These are phyloP conservation scores for Rhynchosporium agropyri DNA, from an alignment of 2,329 filamentous ascomycete species.

Conservation along the genomic window DNA sequence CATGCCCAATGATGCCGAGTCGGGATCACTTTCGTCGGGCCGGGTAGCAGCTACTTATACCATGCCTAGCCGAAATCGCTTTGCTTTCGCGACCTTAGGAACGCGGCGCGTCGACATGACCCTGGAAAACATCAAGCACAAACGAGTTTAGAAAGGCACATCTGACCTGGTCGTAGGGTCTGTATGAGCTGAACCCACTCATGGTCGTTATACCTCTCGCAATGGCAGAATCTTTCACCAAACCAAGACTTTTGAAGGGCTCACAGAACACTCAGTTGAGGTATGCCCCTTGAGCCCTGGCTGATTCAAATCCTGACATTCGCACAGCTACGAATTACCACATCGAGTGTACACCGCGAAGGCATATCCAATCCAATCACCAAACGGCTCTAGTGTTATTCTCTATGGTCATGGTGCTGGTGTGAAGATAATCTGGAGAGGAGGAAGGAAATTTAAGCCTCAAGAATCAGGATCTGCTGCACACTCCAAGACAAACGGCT, in stretches of 20 bases:
- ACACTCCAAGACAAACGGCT: slow-evolving; percentile 55
- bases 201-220: neutral
- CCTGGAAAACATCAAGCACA: neutral
- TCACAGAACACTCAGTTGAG: slow-evolving; percentile 38
- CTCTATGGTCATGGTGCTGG: slow-evolving; percentile 67
- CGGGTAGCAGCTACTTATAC: neutral
- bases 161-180: neutral
- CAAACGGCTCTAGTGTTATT: slow-evolving; percentile 64
- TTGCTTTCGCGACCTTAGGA: neutral
- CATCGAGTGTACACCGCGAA: slow-evolving; percentile 62
- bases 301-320: slow-evolving; percentile 10
- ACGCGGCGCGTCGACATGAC: neutral
- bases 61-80: neutral
- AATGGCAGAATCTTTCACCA: slow-evolving; percentile 33
- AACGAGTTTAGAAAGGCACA: neutral
- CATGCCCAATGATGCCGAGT: too few relatives aligned
- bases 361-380: slow-evolving; percentile 62
- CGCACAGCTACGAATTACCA: slow-evolving; percentile 60
- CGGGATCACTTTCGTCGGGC: too few relatives aligned
- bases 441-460: slow-evolving; percentile 61
- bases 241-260: slow-evolving; percentile 36
- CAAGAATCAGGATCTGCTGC: slow-evolving; percentile 42
- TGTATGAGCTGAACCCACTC: neutral
- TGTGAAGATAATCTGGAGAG: slow-evolving; percentile 63
- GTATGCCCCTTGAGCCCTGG: slow-evolving; percentile 25